Base-by-base conservation (phyloP, 2,329 filamentous ascomycete genomes). In the Colletotrichum nymphaeae region DNA sequence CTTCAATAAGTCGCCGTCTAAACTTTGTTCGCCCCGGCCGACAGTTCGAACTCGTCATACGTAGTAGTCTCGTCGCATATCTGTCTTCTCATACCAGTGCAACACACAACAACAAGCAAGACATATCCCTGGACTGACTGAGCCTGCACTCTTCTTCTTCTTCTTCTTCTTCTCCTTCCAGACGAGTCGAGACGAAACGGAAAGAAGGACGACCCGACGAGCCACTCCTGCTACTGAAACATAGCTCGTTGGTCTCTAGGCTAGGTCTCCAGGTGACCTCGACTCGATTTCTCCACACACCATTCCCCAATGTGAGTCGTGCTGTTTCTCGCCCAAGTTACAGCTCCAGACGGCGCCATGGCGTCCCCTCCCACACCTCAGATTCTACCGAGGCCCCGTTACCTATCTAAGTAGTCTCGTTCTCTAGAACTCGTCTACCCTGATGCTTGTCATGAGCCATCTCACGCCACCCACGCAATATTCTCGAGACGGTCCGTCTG, bases 191-290 rank as follows among this genome's bases (percentile, higher is more conserved):
- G 55, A 60, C 67, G 60, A 70, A 70, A 73, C 70, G 63, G 37
- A 52, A 49, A 65, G 67, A 65, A 73, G 65, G 60, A 49, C 26
- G 55, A 73, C 67, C 60, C 67, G 70, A 62, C 35, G 67, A 60
- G 55, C 66, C 70, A 70, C 67, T 26, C 53, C 35, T 62, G 52
- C 49, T 32, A 53, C 60, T 73, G 60, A 70, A 73, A 70, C 70
- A 57, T 49, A 58, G 28, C 30, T 37, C 60, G 22, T 46, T 53
- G 58, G 22, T 57, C 28, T 42, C 37, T 37, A 22, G 35, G 22
- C 19, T 37, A 55, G 28, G 32, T 58, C 46, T 66, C 16, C 62
- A 65, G 60, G 46, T 35, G n/a, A 52, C 22, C 42, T 65, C n/a
- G 52, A 28, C 63, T 32, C 46, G 42, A 19, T 62, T n/a, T 70